These are phyloP conservation scores for Diaporthe australafricana DNA, from an alignment of 2,329 filamentous ascomycete species.

Conservation along the genomic window DNA sequence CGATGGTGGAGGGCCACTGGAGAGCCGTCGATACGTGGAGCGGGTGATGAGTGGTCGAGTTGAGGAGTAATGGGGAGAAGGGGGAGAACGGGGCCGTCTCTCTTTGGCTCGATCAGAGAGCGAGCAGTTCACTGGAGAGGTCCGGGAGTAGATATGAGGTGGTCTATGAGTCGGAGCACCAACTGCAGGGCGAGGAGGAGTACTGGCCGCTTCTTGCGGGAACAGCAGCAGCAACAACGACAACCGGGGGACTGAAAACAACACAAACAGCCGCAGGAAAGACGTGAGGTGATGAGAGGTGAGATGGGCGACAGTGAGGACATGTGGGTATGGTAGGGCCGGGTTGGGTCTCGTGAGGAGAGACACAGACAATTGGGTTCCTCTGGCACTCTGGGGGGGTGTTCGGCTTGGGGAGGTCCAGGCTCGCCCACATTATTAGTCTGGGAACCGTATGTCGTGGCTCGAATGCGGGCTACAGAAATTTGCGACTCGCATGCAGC, in stretches of 20 bases:
- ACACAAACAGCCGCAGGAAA: slow-evolving; percentile 14
- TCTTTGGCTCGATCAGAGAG: slow-evolving; percentile 9
- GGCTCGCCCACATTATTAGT: slow-evolving; percentile 50
- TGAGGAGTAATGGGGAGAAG: not conserved
- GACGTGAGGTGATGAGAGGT: slow-evolving; percentile 18
- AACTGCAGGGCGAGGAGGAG: not conserved
- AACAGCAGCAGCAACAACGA: not conserved
- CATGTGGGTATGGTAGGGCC: slow-evolving; percentile 21
- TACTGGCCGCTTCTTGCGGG: not conserved
- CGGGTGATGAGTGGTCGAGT: slow-evolving; percentile 30
- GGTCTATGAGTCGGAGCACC: not conserved
- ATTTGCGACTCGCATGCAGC: slow-evolving; percentile 38
- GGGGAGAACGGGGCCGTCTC: slow-evolving; percentile 16
- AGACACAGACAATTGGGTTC: slow-evolving; percentile 24
- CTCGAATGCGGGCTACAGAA: slow-evolving; percentile 52
- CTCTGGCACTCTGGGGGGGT: slow-evolving; percentile 24
- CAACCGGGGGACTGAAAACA: not conserved
- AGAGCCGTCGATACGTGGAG: slow-evolving; percentile 18
- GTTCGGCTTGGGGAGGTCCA: slow-evolving; percentile 37
- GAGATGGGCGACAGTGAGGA: slow-evolving; percentile 34
- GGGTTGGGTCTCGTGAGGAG: slow-evolving; percentile 31
- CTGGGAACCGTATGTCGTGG: slow-evolving; percentile 52
- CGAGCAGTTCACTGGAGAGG: slow-evolving; percentile 17
- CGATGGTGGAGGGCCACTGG: slow-evolving; percentile 30
- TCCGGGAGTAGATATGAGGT: no score